Percentiles rank a stretch among this genome's conserved stretches.
These are phyloP conservation scores for Globisporangium uncinulatum DNA, from an alignment of 352 stramenopile genomes.

Conservation along the genomic window DNA sequence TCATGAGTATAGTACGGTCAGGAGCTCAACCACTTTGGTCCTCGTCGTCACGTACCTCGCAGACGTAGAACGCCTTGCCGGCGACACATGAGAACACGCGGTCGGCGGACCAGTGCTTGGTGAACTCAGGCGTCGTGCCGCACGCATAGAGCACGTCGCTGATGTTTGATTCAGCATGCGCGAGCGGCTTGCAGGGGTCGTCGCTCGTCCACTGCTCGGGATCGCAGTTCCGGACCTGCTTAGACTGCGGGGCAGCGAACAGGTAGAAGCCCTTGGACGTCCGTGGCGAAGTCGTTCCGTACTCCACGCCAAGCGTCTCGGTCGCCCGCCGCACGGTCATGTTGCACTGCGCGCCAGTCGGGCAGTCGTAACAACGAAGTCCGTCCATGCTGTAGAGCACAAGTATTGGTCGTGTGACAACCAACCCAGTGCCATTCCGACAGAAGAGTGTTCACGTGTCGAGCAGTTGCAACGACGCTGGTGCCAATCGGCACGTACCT, in stretches of 20 bases:
- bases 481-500: constrained; percentile 17
- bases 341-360: constrained; percentile 37
- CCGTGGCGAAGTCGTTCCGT: constrained; percentile 44
- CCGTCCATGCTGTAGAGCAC: constrained; percentile 40
- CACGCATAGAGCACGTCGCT: constrained; percentile 39
- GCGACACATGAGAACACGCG: constrained; percentile 60
- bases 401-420: neutral
- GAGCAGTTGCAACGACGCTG: neutral
- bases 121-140: constrained; percentile 24
- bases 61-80: constrained; percentile 50
- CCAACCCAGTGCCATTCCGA: too few relatives aligned
- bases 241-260: constrained; percentile 41
- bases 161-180: constrained; percentile 12
- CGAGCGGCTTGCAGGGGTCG: constrained; percentile 42
- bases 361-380: constrained; percentile 46
- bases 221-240: constrained; percentile 22
- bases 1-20: neutral
- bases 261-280: constrained; percentile 55
- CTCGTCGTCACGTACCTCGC: constrained; percentile 30
- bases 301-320: constrained; percentile 33
- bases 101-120: constrained; percentile 50
- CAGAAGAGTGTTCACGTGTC: neutral
- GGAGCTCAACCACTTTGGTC: too few relatives aligned
- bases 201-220: constrained; percentile 33
- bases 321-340: constrained; percentile 47